Percentiles rank a stretch among this genome's conserved stretches.
Evolutionary conservation across 495 filamentous ascomycete genomes (phyloP).

Genomic region (Tricharina praecox): DNA sequence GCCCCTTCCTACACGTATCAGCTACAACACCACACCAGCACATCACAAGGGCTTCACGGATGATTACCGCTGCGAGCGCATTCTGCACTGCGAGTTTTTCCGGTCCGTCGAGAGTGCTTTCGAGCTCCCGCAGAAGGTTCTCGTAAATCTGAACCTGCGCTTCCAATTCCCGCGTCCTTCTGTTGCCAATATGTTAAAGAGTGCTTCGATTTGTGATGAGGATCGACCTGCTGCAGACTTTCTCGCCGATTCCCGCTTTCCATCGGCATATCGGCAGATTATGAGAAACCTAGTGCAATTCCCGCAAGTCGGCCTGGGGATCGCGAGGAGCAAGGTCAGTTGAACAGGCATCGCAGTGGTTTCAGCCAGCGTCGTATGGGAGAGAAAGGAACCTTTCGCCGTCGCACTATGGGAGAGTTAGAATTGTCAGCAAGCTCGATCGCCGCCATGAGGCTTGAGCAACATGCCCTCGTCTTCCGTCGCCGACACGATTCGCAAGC

Average conservation of each 20-base stretch:
- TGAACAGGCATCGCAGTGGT: not conserved
- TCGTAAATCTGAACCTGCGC: not conserved
- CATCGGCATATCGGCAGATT: conserved; percentile 16
- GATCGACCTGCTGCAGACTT: conserved; percentile 7
- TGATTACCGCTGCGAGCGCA: not conserved
- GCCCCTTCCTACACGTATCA: not conserved
- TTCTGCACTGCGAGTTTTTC: not conserved
- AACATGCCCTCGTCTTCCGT: conserved; percentile 18
- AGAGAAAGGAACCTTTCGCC: conserved; percentile 12
- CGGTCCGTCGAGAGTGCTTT: not conserved
- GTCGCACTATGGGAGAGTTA: conserved; percentile 12
- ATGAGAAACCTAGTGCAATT: conserved; percentile 7
- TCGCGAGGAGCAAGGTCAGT: not conserved
- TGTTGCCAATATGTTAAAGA: not conserved
- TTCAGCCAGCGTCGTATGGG: not conserved
- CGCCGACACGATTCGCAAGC: conserved; percentile 19
- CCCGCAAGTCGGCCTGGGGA: conserved; percentile 9
- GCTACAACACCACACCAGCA: too few relatives aligned
- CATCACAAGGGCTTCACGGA: too few relatives aligned
- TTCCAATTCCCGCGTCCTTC: not conserved
- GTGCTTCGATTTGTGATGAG: not conserved
- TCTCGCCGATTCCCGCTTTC: conserved; percentile 18
- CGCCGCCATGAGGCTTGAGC: not conserved
- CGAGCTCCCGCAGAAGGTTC: conserved; percentile 6
- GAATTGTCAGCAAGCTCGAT: conserved; percentile 1